These are phyloP conservation scores for Hirsutella thompsonii DNA, from an alignment of 2,329 filamentous ascomycete genomes.

Conservation along the genomic window DNA sequence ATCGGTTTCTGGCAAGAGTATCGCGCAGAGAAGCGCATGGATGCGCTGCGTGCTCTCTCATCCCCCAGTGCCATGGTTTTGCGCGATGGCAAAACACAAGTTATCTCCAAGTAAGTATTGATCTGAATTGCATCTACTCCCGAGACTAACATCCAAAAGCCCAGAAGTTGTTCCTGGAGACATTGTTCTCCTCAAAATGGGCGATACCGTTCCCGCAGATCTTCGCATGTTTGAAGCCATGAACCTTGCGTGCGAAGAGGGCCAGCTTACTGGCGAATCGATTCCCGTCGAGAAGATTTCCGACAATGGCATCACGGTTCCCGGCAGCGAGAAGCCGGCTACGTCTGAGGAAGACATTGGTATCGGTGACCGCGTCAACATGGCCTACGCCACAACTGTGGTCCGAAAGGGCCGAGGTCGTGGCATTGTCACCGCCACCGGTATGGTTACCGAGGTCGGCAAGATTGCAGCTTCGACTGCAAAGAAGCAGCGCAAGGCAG, in stretches of 20 bases:
- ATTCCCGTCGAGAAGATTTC: constrained; percentile 56
- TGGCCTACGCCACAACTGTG: constrained; percentile 61
- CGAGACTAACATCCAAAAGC: constrained; percentile 19
- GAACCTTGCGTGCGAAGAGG: constrained; percentile 71
- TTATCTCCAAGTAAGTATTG: constrained; percentile 42
- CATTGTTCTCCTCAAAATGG: constrained; percentile 52
- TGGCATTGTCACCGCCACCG: constrained; percentile 60
- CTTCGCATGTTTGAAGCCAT: constrained; percentile 58
- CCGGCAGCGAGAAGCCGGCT: constrained; percentile 31
- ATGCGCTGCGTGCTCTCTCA: constrained; percentile 46
- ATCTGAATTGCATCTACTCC: no score
- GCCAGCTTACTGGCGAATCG: constrained; percentile 65
- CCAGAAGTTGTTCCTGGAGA: constrained; percentile 60
- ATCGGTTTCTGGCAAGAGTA: constrained; percentile 57
- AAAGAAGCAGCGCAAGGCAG: constrained; percentile 42
- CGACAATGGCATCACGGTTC: constrained; percentile 31
- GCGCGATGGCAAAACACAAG: constrained; percentile 43
- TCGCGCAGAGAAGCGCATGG: constrained; percentile 54
- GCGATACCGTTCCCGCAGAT: constrained; percentile 65
- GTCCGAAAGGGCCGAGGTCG: constrained; percentile 61
- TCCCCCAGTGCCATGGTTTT: constrained; percentile 51
- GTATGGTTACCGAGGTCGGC: constrained; percentile 59
- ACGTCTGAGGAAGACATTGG: constrained; percentile 37
- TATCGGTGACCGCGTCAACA: constrained; percentile 61
- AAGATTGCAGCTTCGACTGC: constrained; percentile 48